These are phyloP conservation scores for Arctium minus DNA, from an alignment of 129 eudicot genomes.

Conservation along the genomic window DNA sequence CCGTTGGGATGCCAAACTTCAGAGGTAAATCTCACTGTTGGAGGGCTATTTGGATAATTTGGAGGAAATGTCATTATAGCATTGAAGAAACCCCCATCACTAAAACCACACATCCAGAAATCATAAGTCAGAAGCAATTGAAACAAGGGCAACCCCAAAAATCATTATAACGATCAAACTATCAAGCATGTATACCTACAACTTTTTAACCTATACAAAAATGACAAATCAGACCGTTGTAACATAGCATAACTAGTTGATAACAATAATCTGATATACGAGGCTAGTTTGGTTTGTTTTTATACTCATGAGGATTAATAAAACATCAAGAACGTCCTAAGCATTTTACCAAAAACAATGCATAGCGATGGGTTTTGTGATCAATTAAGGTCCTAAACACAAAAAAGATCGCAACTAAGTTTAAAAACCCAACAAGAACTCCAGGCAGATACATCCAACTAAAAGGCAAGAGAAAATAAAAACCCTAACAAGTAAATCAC, in stretches of 20 bases:
- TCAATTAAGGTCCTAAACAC: not conserved
- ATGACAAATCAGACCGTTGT: not conserved
- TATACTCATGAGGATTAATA: not conserved
- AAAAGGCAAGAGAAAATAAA: not conserved
- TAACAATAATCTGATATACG: not conserved
- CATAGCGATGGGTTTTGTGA: not conserved
- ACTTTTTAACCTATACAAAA: not conserved
- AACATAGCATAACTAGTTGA: not conserved
- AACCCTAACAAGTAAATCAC: not conserved
- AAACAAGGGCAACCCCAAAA: not conserved
- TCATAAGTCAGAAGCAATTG: not conserved
- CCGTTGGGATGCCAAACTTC: conserved; percentile 99
- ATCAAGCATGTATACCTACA: not conserved
- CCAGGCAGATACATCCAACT: not conserved
- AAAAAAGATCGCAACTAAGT: not conserved
- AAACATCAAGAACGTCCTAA: not conserved
- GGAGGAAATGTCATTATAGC: conserved; percentile 92
- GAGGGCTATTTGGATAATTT: conserved; percentile 93
- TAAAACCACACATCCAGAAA: conserved; percentile 30
- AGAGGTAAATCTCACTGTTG: conserved; percentile 84
- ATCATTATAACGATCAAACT: not conserved
- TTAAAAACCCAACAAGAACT: not conserved
- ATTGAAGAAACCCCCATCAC: conserved; percentile 97
- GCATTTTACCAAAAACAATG: not conserved
- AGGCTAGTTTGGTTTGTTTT: not conserved